Conservation (phyloP, 805 yeast species). For the Candida cerambycidarum region DNA sequence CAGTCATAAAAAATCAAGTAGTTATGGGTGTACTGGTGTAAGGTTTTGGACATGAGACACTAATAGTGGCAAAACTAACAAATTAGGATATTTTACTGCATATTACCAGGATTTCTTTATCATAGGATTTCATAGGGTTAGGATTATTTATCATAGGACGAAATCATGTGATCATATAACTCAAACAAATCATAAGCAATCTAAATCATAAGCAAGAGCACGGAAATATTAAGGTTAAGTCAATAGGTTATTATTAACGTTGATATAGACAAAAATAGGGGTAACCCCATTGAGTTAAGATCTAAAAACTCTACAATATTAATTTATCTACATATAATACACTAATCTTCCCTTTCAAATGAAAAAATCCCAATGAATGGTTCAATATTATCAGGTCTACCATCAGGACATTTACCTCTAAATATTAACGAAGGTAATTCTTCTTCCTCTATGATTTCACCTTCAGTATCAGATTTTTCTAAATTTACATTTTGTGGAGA, state of each 20-base stretch:
- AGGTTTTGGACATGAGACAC: background rate
- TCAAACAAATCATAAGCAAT: no score
- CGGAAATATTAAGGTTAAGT: no score
- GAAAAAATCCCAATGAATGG: constrained; percentile 57
- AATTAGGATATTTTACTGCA: background rate
- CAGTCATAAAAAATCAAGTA: no score
- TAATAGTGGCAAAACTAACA: background rate
- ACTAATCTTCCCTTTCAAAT: constrained; percentile 44
- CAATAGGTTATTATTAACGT: no score
- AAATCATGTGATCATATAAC: background rate
- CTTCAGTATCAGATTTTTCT: constrained; percentile 19
- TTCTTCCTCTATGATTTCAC: constrained; percentile 31
- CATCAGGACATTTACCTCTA: constrained; percentile 52
- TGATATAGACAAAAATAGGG: no score
- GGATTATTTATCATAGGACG: background rate
- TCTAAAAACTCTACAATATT: background rate
- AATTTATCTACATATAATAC: background rate
- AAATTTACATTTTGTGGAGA: constrained; percentile 10
- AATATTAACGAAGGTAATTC: constrained; percentile 50
- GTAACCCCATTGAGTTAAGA: background rate
- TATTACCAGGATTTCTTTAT: background rate
- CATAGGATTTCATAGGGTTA: background rate
- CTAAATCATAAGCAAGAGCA: no score
- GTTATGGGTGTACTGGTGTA: background rate
- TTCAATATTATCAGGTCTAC: constrained; percentile 50